Evolutionary conservation across 2,329 filamentous ascomycete genomes (phyloP).

Genomic region (Diaporthe sp.): DNA sequence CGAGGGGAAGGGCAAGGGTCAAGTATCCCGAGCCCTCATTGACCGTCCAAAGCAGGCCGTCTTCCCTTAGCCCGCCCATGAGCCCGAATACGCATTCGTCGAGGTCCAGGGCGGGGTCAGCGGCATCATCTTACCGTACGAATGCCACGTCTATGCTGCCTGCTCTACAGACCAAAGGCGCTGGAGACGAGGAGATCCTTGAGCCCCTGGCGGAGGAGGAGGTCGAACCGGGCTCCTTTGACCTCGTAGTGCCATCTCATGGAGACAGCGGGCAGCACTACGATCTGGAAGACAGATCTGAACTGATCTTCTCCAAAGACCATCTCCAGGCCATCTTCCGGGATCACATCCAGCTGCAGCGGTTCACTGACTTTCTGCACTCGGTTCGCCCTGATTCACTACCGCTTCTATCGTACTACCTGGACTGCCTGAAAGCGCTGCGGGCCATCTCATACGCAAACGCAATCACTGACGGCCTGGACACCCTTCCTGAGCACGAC

Average conservation of each 20-base stretch:
- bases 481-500: conserved; percentile 65
- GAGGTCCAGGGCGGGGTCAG: conserved; percentile 34
- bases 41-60: background rate
- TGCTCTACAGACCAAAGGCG: conserved; percentile 59
- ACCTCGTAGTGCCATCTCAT: conserved; percentile 53
- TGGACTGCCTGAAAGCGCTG: conserved; percentile 78
- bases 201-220: conserved; percentile 52
- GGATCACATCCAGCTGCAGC: conserved; percentile 71
- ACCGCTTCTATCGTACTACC: conserved; percentile 77
- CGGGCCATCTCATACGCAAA: conserved; percentile 80
- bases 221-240: conserved; percentile 64
- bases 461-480: conserved; percentile 72
- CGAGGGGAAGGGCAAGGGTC: background rate
- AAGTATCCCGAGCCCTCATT: background rate
- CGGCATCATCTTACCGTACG: conserved; percentile 38
- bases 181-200: conserved; percentile 54
- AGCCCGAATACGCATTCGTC: conserved; percentile 11
- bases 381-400: conserved; percentile 72
- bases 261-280: conserved; percentile 51
- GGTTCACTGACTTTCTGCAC: conserved; percentile 77
- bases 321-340: conserved; percentile 76
- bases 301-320: conserved; percentile 74
- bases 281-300: conserved; percentile 73
- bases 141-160: conserved; percentile 37
- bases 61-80: conserved; percentile 23